Evolutionary conservation across 2,329 filamentous ascomycete genomes (phyloP).

Genomic region (Colletotrichum liaoningense): DNA sequence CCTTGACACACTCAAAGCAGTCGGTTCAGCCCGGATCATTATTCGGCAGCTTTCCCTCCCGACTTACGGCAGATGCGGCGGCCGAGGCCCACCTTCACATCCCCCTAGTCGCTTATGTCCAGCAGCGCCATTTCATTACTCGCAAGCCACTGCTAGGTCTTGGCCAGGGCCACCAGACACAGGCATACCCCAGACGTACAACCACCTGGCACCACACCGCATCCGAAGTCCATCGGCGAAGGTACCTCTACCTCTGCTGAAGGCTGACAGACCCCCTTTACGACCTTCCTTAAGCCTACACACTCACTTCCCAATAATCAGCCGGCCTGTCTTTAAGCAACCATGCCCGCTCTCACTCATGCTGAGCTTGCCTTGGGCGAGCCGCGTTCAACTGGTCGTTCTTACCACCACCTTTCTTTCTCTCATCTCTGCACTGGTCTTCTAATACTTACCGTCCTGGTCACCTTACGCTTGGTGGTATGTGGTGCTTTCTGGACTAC

Average conservation of each 20-base stretch:
- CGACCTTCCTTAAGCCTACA: conserved; percentile 37
- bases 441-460: conserved; percentile 48
- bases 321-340: conserved; percentile 43
- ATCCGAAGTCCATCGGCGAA: conserved; percentile 21
- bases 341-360: conserved; percentile 50
- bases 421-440: conserved; percentile 43
- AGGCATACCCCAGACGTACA: conserved; percentile 37
- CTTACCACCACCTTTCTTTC: conserved; percentile 26
- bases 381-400: conserved; percentile 31
- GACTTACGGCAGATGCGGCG: conserved; percentile 32
- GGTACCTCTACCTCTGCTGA: conserved; percentile 30
- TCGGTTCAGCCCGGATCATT: conserved; percentile 22
- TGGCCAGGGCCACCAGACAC: conserved; percentile 28
- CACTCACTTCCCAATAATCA: conserved; percentile 44
- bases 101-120: conserved; percentile 35
- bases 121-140: conserved; percentile 37
- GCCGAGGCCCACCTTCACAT: conserved; percentile 33
- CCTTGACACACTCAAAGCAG: background rate
- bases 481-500: background rate
- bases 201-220: conserved; percentile 23
- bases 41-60: conserved; percentile 22
- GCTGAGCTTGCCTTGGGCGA: conserved; percentile 43
- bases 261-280: conserved; percentile 21
- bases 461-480: conserved; percentile 41
- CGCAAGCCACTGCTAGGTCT: conserved; percentile 35